These are phyloP conservation scores for Aquilaria yunnanensis DNA, from an alignment of 345 rosid genomes.

Conservation along the genomic window DNA sequence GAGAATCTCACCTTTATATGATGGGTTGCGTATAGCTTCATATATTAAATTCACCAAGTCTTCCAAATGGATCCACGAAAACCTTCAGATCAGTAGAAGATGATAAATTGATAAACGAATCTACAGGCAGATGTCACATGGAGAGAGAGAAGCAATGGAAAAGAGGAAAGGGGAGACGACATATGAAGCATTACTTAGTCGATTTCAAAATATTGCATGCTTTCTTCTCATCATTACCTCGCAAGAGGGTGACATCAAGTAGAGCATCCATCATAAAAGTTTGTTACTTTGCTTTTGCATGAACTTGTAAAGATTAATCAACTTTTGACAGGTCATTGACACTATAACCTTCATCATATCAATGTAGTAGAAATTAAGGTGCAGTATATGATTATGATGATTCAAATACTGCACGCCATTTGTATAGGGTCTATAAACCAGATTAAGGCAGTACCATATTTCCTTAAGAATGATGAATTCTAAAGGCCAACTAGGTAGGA, in stretches of 20 bases:
- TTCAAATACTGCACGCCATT: background rate
- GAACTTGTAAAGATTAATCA: no score
- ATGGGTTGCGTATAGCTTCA: conserved; percentile 74
- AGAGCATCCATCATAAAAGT: no score
- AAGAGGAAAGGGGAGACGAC: background rate
- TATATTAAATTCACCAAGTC: conserved; percentile 80
- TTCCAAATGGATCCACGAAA: conserved; percentile 97
- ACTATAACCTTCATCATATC: no score
- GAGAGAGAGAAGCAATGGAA: background rate
- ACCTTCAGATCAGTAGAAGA: conserved; percentile 39
- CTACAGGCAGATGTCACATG: background rate
- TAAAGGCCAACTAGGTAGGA: background rate
- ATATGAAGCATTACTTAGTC: no score
- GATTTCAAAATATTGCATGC: no score
- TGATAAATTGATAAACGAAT: background rate
- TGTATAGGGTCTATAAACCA: background rate
- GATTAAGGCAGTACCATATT: background rate
- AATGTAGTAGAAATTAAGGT: no score
- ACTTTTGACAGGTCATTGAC: no score
- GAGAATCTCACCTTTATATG: conserved; percentile 52
- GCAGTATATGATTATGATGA: no score
- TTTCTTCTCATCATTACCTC: no score
- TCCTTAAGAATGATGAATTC: background rate
- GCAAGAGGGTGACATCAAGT: no score
- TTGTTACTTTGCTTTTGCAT: no score